Conservation (phyloP, 2,329 filamentous ascomycete genomes). For the Fusarium brevicatenulatum region DNA sequence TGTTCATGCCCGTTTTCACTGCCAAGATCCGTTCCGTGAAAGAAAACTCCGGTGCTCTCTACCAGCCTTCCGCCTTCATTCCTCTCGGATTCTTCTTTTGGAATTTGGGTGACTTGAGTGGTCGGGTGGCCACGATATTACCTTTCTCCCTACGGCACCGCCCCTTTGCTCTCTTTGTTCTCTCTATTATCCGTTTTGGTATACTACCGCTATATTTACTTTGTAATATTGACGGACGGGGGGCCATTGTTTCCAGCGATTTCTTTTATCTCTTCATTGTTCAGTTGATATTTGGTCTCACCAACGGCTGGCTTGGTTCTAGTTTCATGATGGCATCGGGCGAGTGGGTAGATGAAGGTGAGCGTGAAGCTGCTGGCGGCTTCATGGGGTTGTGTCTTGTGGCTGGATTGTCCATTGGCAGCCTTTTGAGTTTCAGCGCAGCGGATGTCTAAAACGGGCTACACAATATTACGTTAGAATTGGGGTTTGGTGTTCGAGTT, state of each 20-base stretch:
- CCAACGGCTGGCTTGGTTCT: constrained; percentile 87
- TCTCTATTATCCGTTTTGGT: constrained; percentile 71
- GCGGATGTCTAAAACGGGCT: constrained; percentile 57
- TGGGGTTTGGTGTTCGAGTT: constrained; percentile 17
- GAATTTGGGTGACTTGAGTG: constrained; percentile 88
- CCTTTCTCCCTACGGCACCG: constrained; percentile 67
- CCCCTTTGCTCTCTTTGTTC: constrained; percentile 73
- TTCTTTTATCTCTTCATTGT: constrained; percentile 87
- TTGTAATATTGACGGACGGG: constrained; percentile 85
- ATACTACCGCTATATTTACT: constrained; percentile 89
- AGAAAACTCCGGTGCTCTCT: constrained; percentile 61
- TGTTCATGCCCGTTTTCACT: constrained; percentile 97
- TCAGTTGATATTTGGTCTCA: constrained; percentile 84
- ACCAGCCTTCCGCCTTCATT: constrained; percentile 83
- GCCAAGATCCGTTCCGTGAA: constrained; percentile 65
- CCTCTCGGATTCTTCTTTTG: constrained; percentile 91
- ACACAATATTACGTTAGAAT: constrained; percentile 14
- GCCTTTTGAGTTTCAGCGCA: constrained; percentile 84
- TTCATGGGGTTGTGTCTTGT: constrained; percentile 97
- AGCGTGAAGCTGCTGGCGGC: constrained; percentile 87
- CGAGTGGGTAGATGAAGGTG: constrained; percentile 82
- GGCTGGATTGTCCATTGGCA: constrained; percentile 83
- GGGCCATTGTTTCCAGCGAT: constrained; percentile 80
- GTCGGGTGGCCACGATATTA: constrained; percentile 74
- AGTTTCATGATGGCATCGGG: constrained; percentile 91